Conservation (phyloP, 768 basidiomycete species). For the Boletus rubropictus region DNA sequence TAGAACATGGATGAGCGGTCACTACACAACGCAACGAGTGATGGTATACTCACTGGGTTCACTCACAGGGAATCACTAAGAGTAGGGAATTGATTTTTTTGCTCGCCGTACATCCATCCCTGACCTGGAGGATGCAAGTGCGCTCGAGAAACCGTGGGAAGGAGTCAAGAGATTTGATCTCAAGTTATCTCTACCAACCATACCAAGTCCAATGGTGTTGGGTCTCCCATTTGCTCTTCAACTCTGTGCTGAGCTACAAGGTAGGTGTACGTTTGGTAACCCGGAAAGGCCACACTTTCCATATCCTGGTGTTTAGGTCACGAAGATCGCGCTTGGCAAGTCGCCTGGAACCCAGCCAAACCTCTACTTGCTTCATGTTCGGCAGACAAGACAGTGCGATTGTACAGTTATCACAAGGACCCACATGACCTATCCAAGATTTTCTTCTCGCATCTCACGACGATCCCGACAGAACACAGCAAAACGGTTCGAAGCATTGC, state of each 20-base stretch:
- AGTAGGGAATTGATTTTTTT: no score
- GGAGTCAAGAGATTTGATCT: no score
- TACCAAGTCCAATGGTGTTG: conserved; percentile 10
- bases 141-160: no score
- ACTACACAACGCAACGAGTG: no score
- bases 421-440: conserved; percentile 23
- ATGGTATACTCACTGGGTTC: no score
- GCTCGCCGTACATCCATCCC: no score
- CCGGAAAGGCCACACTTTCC: no score
- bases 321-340: conserved; percentile 79
- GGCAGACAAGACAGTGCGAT: conserved; percentile 83
- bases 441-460: conserved; percentile 46
- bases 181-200: neutral
- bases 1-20: no score
- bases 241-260: conserved; percentile 21
- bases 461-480: conserved; percentile 78
- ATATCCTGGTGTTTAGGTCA: conserved; percentile 45
- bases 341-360: conserved; percentile 83
- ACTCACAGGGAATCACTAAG: no score
- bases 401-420: conserved; percentile 60
- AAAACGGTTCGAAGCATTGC: conserved; percentile 83
- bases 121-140: no score
- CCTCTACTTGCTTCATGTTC: conserved; percentile 90
- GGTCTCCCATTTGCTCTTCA: conserved; percentile 19
- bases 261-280: conserved; percentile 2